These are phyloP conservation scores for Colletotrichum sp. DNA, from an alignment of 2,329 filamentous ascomycete species.

Conservation along the genomic window DNA sequence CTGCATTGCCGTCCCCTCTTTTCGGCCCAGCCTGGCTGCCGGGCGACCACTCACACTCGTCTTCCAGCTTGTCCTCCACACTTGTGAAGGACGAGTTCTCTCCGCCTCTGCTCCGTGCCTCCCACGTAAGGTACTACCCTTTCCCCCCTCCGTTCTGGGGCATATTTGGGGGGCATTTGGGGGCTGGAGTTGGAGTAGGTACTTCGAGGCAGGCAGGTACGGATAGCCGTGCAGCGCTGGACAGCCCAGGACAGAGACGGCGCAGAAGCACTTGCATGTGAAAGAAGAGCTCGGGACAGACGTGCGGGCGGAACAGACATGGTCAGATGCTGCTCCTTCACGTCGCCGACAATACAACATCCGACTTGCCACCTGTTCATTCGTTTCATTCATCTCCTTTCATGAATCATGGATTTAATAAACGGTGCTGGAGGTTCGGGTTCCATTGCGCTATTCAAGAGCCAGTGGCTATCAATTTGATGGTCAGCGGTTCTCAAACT, in stretches of 20 bases:
- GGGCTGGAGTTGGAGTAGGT: not conserved
- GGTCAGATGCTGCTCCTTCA: not conserved
- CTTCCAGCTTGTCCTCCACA: not conserved
- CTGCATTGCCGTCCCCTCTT: constrained; percentile 16
- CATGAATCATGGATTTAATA: constrained; percentile 16
- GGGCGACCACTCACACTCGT: not conserved
- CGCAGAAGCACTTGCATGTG: constrained; percentile 10
- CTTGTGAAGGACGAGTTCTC: not conserved
- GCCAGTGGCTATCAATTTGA: not conserved
- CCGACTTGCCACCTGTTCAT: not conserved
- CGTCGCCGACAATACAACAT: not conserved
- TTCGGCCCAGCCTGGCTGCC: not conserved
- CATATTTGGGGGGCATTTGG: not conserved
- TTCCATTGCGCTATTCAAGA: not conserved
- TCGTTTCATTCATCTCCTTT: constrained; percentile 5
- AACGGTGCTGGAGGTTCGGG: not conserved
- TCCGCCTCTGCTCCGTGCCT: not conserved
- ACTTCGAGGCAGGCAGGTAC: not conserved
- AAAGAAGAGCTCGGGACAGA: constrained; percentile 1
- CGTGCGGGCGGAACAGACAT: not conserved
- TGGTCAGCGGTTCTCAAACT: not conserved
- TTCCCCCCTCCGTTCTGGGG: not conserved
- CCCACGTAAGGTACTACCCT: not conserved
- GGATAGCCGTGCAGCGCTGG: not conserved
- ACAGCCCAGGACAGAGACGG: not conserved